Conservation (phyloP, 768 basidiomycete genomes). For the Trametopsis cervina region DNA sequence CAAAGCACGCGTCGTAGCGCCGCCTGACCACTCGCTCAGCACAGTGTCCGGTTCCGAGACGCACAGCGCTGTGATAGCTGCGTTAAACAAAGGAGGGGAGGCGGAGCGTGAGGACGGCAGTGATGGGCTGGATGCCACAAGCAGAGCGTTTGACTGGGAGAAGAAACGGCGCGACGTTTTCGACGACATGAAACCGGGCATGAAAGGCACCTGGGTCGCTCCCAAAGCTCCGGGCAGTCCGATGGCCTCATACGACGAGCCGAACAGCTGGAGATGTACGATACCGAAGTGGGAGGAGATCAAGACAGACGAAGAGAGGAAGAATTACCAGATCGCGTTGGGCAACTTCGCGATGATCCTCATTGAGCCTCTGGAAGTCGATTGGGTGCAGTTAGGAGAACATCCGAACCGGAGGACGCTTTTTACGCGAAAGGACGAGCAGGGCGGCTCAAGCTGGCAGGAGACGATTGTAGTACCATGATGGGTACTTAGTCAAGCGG, state of each 20-base stretch:
- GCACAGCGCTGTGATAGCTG: background rate
- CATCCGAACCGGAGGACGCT: constrained; percentile 51
- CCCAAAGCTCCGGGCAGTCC: constrained; percentile 52
- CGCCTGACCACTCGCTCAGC: constrained; percentile 31
- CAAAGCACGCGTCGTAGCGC: constrained; percentile 46
- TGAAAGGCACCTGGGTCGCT: constrained; percentile 70
- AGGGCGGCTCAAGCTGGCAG: constrained; percentile 39
- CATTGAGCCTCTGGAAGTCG: constrained; percentile 64
- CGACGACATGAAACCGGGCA: constrained; percentile 45
- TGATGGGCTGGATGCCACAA: background rate
- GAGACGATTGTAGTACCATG: constrained; percentile 63
- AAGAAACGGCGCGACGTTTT: constrained; percentile 53
- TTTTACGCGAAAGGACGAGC: constrained; percentile 37
- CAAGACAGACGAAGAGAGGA: constrained; percentile 34
- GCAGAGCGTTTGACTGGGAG: constrained; percentile 53
- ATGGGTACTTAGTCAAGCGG: background rate
- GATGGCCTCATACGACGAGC: constrained; percentile 46
- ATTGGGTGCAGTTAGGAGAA: constrained; percentile 55
- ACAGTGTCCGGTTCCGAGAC: background rate
- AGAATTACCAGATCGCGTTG: constrained; percentile 46
- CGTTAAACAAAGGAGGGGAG: constrained; percentile 8
- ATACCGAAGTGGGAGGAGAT: constrained; percentile 40
- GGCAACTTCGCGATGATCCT: constrained; percentile 66
- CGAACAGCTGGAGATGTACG: constrained; percentile 52
- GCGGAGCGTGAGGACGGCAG: constrained; percentile 6